Percentiles rank a stretch among this genome's conserved stretches.
These are phyloP conservation scores for Besnoitia besnoiti DNA, from an alignment of 169 alveolate genomes.

Conservation along the genomic window DNA sequence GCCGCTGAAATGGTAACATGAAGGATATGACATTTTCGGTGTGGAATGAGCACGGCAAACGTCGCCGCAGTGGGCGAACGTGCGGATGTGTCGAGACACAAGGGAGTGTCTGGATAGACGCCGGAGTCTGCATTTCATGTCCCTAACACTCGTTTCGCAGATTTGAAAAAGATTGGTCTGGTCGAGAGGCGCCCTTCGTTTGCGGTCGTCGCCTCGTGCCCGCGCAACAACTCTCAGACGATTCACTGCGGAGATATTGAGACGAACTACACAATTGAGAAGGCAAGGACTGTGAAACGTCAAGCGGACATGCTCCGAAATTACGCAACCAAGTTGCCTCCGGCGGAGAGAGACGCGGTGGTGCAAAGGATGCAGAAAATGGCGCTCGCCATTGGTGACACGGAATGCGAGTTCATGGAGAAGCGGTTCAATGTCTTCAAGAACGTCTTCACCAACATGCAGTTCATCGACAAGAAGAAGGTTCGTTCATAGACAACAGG, in stretches of 20 bases:
- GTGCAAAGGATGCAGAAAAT: conserved; percentile 77
- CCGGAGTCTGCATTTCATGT: neutral
- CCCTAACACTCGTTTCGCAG: conserved; percentile 52
- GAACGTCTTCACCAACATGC: conserved; percentile 31
- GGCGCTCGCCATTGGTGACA: conserved; percentile 88
- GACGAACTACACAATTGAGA: conserved; percentile 81
- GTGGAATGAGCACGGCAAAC: too few relatives aligned
- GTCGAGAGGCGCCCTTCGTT: conserved; percentile 81
- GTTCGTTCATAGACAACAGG: neutral
- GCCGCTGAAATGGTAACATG: too few relatives aligned
- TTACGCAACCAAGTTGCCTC: conserved; percentile 80
- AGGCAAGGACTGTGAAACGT: conserved; percentile 82
- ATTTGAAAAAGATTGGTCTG: conserved; percentile 79
- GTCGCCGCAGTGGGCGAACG: too few relatives aligned
- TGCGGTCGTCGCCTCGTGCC: conserved; percentile 85
- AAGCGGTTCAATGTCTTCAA: conserved; percentile 70
- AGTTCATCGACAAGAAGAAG: conserved; percentile 52
- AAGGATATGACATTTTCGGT: too few relatives aligned
- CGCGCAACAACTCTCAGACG: conserved; percentile 86
- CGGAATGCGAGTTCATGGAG: conserved; percentile 81
- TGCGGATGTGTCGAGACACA: too few relatives aligned
- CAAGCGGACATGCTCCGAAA: conserved; percentile 86
- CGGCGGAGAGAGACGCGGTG: conserved; percentile 52
- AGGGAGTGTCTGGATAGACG: neutral
- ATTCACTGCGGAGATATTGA: conserved; percentile 89